Percentiles rank a stretch among this genome's conserved stretches.
Evolutionary conservation across 768 basidiomycete species (phyloP).

Genomic region (Suillus sp.): DNA sequence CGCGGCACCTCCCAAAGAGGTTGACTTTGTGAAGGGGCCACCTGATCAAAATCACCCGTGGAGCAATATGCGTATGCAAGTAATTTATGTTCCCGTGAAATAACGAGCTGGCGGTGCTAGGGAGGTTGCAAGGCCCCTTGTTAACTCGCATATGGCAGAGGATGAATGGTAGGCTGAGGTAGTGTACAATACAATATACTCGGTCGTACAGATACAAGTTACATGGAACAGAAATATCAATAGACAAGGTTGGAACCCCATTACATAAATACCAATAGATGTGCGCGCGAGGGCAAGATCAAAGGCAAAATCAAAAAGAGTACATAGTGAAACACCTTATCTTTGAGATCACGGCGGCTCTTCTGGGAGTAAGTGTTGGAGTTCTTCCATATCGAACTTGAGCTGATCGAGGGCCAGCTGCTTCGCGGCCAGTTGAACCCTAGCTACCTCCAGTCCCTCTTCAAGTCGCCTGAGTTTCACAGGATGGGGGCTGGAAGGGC

Average conservation of each 20-base stretch:
- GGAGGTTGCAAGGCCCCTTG: neutral
- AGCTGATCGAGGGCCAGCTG: constrained; percentile 25
- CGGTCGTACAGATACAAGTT: neutral
- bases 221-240: neutral
- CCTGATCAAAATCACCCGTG: constrained; percentile 42
- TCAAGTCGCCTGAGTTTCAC: constrained; percentile 23
- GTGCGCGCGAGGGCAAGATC: neutral
- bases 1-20: constrained; percentile 39
- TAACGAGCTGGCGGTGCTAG: neutral
- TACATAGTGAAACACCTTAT: neutral
- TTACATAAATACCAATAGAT: constrained; percentile 2
- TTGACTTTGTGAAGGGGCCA: constrained; percentile 35
- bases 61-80: constrained; percentile 41
- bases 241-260: neutral
- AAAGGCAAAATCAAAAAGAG: neutral
- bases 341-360: neutral
- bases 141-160: neutral
- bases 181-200: neutral
- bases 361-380: constrained; percentile 12
- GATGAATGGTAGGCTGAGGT: neutral
- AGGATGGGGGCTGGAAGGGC: constrained; percentile 19
- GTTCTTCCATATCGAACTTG: constrained; percentile 25
- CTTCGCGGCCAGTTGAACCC: constrained; percentile 24
- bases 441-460: constrained; percentile 24
- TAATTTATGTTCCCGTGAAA: constrained; percentile 39